Evolutionary conservation across 208 protist genomes (phyloP).

Genomic region (Crithidia fasciculata): DNA sequence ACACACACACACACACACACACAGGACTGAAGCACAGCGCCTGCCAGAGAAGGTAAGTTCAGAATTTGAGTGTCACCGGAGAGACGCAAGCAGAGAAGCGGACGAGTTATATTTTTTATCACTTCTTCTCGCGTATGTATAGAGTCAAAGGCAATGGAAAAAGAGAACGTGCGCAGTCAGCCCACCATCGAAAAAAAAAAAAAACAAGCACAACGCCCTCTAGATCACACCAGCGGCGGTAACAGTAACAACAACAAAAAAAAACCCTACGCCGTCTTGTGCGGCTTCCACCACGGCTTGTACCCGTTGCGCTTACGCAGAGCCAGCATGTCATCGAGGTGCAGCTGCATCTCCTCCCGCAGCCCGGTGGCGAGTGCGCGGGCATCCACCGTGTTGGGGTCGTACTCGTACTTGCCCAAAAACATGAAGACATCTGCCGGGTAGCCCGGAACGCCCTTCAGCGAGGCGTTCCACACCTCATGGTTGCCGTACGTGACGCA

Average conservation of each 20-base stretch:
- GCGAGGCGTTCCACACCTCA: slow-evolving; percentile 71
- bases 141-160: no score
- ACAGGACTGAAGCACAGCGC: neutral
- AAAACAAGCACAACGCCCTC: neutral
- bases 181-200: no score
- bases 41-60: no score
- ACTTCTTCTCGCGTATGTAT: no score
- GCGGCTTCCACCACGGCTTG: slow-evolving; percentile 44
- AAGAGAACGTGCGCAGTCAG: no score
- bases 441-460: slow-evolving; percentile 69
- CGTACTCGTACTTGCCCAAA: slow-evolving; percentile 82
- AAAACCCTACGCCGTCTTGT: slow-evolving; percentile 10
- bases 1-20: slow-evolving; percentile 4
- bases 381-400: slow-evolving; percentile 45
- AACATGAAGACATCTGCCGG: slow-evolving; percentile 82
- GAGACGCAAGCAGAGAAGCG: no score
- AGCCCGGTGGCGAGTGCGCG: slow-evolving; percentile 48
- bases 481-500: slow-evolving; percentile 80
- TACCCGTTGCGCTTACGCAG: slow-evolving; percentile 45
- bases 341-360: slow-evolving; percentile 76
- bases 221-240: neutral
- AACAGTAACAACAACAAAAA: no score
- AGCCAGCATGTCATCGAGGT: slow-evolving; percentile 60
- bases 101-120: no score
- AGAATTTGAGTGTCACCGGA: no score